Base-by-base conservation (phyloP, 2,329 filamentous ascomycete genomes). In the Iodosphaeria phyllophila region DNA sequence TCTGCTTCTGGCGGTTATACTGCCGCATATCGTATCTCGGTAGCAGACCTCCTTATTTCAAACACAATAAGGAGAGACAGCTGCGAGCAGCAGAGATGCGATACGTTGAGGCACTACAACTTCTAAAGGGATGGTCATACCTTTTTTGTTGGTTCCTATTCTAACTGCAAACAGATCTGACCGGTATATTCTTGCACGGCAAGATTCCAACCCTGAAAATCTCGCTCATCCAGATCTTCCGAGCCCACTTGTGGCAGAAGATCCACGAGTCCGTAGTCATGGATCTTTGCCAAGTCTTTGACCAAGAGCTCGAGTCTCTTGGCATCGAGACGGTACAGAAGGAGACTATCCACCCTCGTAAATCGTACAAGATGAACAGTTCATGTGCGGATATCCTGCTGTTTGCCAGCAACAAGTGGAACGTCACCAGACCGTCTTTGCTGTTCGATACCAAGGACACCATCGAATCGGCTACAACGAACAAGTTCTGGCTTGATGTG, bases 351-450 rank as follows among this genome's bases (percentile, higher is more conserved):
- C 89, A 98, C 58, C 89, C 89, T 26, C 70, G 89, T 68, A 98
- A 98, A 55, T 93, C 83, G 4, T 98, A 98, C 69, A 98, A 98
- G 69, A 98, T 98, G 89, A 98, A 98, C 61, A 93, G 84, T 42
- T 95, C 86, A 29, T 95, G 89, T 42, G 89, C 91, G 4, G 89
- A 98, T 49, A 93, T 98, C 34, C 63, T 95, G 27, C 66, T 98
- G 7, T 98, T 98, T 44, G 86, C 89, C 18, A 92, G 78, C 35
- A 89, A 95, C 57, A 98, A 95, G 50, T 98, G 91, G 91, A 95
- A 92, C 34, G 84, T 98, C 26, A 93, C 84, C 1, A 65, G 80
- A 3, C 91, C 89, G 2, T 95, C 86, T 3, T 67, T 92, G 38
- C 58, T 98, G 4, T 92, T 91, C 44, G 89, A 98, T 40, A 93